Evolutionary conservation across 257 asterid genomes (phyloP), one percentile per base, ranked within the genome.

Genomic region (Gentiana macrophylla): DNA sequence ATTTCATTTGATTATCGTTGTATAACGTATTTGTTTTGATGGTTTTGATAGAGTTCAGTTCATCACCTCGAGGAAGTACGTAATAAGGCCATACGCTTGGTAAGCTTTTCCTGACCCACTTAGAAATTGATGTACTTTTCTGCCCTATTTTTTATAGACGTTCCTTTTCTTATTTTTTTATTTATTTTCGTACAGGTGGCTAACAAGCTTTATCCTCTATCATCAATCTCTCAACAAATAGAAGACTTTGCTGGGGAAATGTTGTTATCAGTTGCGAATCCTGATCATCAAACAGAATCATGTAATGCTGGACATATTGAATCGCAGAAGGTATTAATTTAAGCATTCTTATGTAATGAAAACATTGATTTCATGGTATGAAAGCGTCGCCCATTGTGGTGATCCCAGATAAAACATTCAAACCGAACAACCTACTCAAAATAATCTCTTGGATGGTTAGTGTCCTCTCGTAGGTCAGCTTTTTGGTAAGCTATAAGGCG

Each of bases 11-110:
- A 35, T 24, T 37, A 6, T 54, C 34, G 15, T 65, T 54, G 15
- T 3, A 1, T 44, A 4, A 3, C 63, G 32, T 32, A 45, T 48
- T 64, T 61, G 41, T 48, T 68, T 61, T 72, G 12, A 70, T 59
- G 87, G 41, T 48, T 68, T 61, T 72, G 12, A 70, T 59, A 92
- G 98, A 83, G 97, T 70, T 78, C 98, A 45, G 85, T 74, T 70
- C 98, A 92, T 81, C 86, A 75, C 71, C 67, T 80, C 71, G 97
- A 87, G 70, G 97, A 92, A 80, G 97, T 92, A 73, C 92, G 97
- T 57, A 89, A 85, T 89, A 92, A 92, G 88, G 97, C 98, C 67
- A 81, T 92, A 70, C 95, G 98, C 64, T 83, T 92, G 98, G 98
- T 92, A 85, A 47, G 53, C 57, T 48, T 64, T 8, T 53, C 13